Base-by-base conservation (phyloP, 2,329 filamentous ascomycete species). In the Phoma herbarum region DNA sequence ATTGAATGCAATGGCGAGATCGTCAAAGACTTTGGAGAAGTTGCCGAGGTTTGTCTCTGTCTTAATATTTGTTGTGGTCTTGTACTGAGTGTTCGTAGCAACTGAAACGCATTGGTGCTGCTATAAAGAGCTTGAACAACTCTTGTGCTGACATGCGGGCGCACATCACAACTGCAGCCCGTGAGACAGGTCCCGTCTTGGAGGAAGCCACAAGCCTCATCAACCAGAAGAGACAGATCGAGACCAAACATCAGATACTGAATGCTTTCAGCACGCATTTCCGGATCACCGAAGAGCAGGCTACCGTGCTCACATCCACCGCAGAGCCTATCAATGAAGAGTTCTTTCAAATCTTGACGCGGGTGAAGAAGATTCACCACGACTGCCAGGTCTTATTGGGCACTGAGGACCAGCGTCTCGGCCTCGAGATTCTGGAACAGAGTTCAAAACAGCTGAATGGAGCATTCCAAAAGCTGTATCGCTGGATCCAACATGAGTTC, bases 401-500 rank as follows among this genome's bases (percentile, higher is more conserved):
- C 2, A 91, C 93, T 28, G 93, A 97, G 75, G 92, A 93, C 68
- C 93, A 98, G 77, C 88, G 89, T 9, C 80, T 97, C 0, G 95
- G 94, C 0, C 82, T 96, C 4, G 93, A 98, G 69, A 86, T 98
- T 47, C 93, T 98, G 84, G 94, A 97, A 62, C 88, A 94, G 75
- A 94, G 89, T 54, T 93, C 93, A 0, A 92, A 92, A 59, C 88
- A 92, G 61, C 84, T 99, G 48, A 95, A 97, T 70, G 84, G 89
- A 16, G 94, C 92, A 5, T 99, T 95, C 68, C 94, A 99, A 74
- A 99, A 97, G 74, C 84, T 99, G 2, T 97, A 96, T 78, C 88
- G 92, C 68, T 99, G 94, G 94, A 88, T 96, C 20, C 93, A 97
- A 74, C 88, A 90, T 59, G 93, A 97, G 69, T 96, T 99, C 79